Conservation (phyloP, 805 yeast species). For the Hanseniaspora jakobsenii region DNA sequence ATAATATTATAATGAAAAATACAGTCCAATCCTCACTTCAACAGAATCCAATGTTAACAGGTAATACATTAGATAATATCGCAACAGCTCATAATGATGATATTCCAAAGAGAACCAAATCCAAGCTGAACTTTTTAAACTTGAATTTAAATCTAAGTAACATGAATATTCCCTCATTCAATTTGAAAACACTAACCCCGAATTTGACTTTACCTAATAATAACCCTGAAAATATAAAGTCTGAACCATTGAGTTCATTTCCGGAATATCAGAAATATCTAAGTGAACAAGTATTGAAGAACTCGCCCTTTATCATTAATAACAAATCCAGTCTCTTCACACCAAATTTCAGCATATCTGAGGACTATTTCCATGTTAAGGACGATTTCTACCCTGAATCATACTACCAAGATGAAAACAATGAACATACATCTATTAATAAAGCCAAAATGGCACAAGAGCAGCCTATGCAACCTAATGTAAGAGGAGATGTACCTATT, state of each 20-base stretch:
- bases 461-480: no score
- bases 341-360: background rate
- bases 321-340: slow-evolving; percentile 2
- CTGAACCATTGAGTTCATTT: background rate
- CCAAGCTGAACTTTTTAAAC: slow-evolving; percentile 10
- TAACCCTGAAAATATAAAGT: background rate
- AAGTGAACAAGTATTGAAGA: slow-evolving; percentile 13
- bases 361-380: slow-evolving; percentile 10
- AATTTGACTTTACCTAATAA: background rate
- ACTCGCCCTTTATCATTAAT: slow-evolving; percentile 6
- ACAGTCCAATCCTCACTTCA: no score
- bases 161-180: background rate
- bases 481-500: no score
- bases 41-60: background rate
- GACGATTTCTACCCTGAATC: slow-evolving; percentile 14
- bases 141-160: slow-evolving; percentile 5
- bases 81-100: no score
- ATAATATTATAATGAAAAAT: no score
- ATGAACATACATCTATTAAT: background rate
- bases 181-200: background rate
- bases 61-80: no score
- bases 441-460: background rate
- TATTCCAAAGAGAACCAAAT: slow-evolving; percentile 14
- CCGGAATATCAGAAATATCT: slow-evolving; percentile 12
- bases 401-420: background rate